phyloP scores from a whole-genome alignment of 768 basidiomycete genomes.

The Hirschioporus abietinus region DNA sequence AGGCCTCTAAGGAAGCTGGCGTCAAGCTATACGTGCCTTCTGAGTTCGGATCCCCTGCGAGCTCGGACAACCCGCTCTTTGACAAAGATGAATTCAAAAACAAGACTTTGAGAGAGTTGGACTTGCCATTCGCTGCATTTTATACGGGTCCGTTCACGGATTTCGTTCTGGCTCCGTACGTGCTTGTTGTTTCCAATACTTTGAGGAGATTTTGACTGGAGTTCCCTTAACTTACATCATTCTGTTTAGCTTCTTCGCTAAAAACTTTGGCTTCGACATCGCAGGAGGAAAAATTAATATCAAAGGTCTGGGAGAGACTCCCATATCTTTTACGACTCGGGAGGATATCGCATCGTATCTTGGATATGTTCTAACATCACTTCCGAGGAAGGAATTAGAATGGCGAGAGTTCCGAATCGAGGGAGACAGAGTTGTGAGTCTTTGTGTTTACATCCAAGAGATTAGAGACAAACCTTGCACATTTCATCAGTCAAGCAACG shows the following conservation, averaged over 20 bases:
- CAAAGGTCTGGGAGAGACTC: constrained; percentile 14
- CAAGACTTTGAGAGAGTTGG: constrained; percentile 8
- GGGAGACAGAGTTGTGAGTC: constrained; percentile 11
- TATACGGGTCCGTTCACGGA: constrained; percentile 17
- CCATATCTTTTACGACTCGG: constrained; percentile 16
- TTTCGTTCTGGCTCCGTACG: constrained; percentile 9
- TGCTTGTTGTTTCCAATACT: neutral
- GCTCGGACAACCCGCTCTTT: neutral
- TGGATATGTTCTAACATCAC: constrained; percentile 15
- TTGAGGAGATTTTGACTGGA: neutral
- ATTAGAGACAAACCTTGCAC: constrained; percentile 6
- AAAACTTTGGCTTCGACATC: constrained; percentile 11
- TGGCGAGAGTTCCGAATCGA: constrained; percentile 1
- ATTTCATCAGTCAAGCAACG: constrained; percentile 12
- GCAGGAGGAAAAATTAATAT: constrained; percentile 10
- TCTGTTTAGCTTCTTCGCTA: neutral
- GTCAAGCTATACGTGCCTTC: constrained; percentile 6
- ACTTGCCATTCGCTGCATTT: constrained; percentile 12
- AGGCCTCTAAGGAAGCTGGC: constrained; percentile 19
- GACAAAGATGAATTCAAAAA: neutral
- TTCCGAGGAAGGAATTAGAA: constrained; percentile 13
- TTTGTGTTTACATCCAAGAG: neutral
- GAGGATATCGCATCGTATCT: constrained; percentile 17
- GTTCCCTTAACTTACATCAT: too few relatives aligned
- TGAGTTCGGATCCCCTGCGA: constrained; percentile 10